phyloP scores from a whole-genome alignment of 164 flowering plant genomes.

The Aristolochia fimbriata region DNA sequence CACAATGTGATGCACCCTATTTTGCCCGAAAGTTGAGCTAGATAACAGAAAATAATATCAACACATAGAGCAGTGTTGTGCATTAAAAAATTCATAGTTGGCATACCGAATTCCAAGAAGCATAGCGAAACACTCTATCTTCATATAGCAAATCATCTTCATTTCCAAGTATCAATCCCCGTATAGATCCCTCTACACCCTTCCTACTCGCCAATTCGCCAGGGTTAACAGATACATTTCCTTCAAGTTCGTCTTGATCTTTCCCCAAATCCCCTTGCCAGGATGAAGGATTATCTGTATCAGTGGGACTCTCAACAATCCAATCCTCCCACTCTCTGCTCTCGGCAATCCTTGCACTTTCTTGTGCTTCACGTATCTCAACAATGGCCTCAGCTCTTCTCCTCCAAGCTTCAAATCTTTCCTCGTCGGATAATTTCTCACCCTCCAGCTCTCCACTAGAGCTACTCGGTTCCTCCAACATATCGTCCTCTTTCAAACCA shows the following conservation, averaged over 20 bases:
- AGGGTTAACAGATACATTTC: conserved; percentile 20
- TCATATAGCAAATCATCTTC: conserved; percentile 83
- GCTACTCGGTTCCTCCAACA: conserved; percentile 25
- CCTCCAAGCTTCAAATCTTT: conserved; percentile 91
- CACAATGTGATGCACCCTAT: too few species aligned
- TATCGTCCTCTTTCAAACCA: conserved; percentile 57
- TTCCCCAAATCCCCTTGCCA: conserved; percentile 23
- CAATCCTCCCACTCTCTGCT: conserved; percentile 90
- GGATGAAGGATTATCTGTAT: conserved; percentile 23
- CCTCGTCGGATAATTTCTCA: conserved; percentile 42
- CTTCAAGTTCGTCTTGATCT: conserved; percentile 15
- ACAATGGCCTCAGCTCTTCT: conserved; percentile 87
- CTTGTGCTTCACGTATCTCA: conserved; percentile 87
- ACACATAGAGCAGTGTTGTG: too few species aligned
- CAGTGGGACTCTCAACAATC: conserved; percentile 37
- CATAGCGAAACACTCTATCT: conserved; percentile 86
- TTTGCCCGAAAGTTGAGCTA: too few species aligned
- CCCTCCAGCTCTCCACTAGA: conserved; percentile 11
- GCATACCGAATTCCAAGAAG: conserved; percentile 72
- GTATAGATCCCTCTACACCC: conserved; percentile 47
- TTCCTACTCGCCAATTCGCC: conserved; percentile 27
- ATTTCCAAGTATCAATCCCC: conserved; percentile 53
- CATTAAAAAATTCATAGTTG: background rate
- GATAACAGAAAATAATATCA: too few species aligned
- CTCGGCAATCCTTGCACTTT: conserved; percentile 66